Evolutionary conservation across 2,329 filamentous ascomycete genomes (phyloP).

Genomic region (Paramyrothecium roridum): DNA sequence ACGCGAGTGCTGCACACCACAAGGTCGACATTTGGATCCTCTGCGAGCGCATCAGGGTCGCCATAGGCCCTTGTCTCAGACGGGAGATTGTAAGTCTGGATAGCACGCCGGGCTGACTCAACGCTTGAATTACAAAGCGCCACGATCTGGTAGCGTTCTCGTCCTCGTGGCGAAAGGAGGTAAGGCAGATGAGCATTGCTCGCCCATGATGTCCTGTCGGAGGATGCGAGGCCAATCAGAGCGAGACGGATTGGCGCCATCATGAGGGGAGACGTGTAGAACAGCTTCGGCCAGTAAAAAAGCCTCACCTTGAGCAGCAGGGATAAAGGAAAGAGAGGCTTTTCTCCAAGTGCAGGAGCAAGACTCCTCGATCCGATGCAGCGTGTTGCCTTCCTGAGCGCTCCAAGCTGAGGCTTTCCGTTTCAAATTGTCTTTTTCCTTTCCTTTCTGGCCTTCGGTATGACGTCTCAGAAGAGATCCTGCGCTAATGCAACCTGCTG

Average conservation of each 20-base stretch:
- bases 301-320: no score
- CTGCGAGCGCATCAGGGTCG: slow-evolving; percentile 41
- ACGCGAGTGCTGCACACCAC: slow-evolving; percentile 54
- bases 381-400: no score
- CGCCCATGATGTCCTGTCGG: slow-evolving; percentile 52
- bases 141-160: slow-evolving; percentile 42
- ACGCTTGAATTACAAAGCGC: slow-evolving; percentile 50
- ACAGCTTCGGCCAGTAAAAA: no score
- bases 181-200: slow-evolving; percentile 56
- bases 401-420: no score
- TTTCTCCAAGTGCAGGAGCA: no score
- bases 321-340: no score
- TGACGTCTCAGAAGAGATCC: no score
- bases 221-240: slow-evolving; percentile 54
- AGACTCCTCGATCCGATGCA: no score
- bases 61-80: slow-evolving; percentile 45
- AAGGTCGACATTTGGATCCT: slow-evolving; percentile 48
- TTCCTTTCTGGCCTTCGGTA: no score
- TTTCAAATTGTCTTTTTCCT: no score
- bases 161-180: slow-evolving; percentile 43
- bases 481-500: no score
- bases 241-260: slow-evolving; percentile 52
- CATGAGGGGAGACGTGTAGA: not conserved
- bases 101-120: slow-evolving; percentile 39
- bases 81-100: slow-evolving; percentile 37